phyloP scores from a whole-genome alignment of 805 yeast genomes.

The Candida germanica region DNA sequence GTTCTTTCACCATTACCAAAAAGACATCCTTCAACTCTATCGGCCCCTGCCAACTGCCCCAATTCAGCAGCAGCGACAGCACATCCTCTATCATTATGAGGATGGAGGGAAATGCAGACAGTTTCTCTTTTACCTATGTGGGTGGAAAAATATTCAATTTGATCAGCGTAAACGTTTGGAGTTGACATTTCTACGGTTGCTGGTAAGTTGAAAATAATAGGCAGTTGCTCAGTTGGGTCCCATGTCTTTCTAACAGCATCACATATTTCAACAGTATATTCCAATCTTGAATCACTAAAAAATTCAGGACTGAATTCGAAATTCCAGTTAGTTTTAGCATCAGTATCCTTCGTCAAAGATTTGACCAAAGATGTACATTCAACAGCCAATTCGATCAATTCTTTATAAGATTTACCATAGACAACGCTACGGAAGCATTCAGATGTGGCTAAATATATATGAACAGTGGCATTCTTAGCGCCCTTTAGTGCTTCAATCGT shows the following conservation, averaged over 20 bases:
- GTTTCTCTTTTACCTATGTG: slow-evolving; percentile 63
- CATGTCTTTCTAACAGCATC: slow-evolving; percentile 75
- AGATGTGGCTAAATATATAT: slow-evolving; percentile 73
- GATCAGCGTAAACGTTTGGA: slow-evolving; percentile 82
- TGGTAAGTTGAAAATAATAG: slow-evolving; percentile 77
- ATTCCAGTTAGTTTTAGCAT: slow-evolving; percentile 63
- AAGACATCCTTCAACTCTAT: slow-evolving; percentile 80
- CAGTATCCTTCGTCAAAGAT: slow-evolving; percentile 61
- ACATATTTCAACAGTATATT: slow-evolving; percentile 61
- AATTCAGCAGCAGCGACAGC: slow-evolving; percentile 88
- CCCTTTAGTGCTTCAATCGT: slow-evolving; percentile 73
- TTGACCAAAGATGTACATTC: slow-evolving; percentile 61
- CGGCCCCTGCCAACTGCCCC: slow-evolving; percentile 83
- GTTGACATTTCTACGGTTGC: slow-evolving; percentile 83
- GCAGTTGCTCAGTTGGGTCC: slow-evolving; percentile 62
- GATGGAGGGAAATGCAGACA: slow-evolving; percentile 73
- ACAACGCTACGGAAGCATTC: slow-evolving; percentile 72
- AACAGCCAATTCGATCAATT: slow-evolving; percentile 59
- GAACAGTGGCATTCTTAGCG: slow-evolving; percentile 73
- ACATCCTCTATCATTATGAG: slow-evolving; percentile 84
- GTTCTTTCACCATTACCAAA: slow-evolving; percentile 89
- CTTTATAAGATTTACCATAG: slow-evolving; percentile 58
- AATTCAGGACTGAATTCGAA: slow-evolving; percentile 82
- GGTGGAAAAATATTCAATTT: slow-evolving; percentile 69
- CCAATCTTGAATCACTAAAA: slow-evolving; percentile 66